A percentile compares a stretch with the other conserved stretches of the same genome.
phyloP scores from a whole-genome alignment of 768 basidiomycete genomes.

The Lactifluus piperatus region DNA sequence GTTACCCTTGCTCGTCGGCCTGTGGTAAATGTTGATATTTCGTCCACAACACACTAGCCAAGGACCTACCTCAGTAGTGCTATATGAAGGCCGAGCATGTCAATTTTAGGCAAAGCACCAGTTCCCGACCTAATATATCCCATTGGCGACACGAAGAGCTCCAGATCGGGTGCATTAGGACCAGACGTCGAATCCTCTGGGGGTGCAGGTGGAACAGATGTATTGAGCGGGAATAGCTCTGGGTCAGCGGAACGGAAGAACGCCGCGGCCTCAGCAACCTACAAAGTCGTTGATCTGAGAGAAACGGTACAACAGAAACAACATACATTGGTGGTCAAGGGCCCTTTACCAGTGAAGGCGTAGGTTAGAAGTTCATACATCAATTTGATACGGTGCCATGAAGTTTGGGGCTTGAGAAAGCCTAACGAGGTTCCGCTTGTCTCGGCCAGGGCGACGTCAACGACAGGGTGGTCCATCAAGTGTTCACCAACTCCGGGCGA shows the following conservation, averaged over 20 bases:
- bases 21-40: constrained; percentile 13
- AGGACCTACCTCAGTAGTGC: constrained; percentile 27
- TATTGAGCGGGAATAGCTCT: constrained; percentile 32
- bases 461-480: constrained; percentile 58
- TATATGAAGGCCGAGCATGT: constrained; percentile 24
- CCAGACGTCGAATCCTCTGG: constrained; percentile 29
- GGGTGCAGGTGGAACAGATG: neutral
- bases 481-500: constrained; percentile 69
- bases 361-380: constrained; percentile 34
- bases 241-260: constrained; percentile 45
- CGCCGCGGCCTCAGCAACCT: constrained; percentile 41
- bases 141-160: constrained; percentile 26
- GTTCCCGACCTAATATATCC: constrained; percentile 21
- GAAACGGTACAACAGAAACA: neutral
- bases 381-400: neutral
- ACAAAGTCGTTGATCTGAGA: neutral
- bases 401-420: constrained; percentile 26
- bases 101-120: constrained; percentile 6
- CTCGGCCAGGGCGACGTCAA: constrained; percentile 45
- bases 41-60: neutral
- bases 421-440: constrained; percentile 37
- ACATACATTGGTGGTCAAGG: constrained; percentile 46
- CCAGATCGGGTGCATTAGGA: constrained; percentile 29
- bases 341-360: constrained; percentile 36
- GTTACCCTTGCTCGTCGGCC: constrained; percentile 38